These are phyloP conservation scores for Verticillium zaregamsianum DNA, from an alignment of 2,329 filamentous ascomycete genomes.

Conservation along the genomic window DNA sequence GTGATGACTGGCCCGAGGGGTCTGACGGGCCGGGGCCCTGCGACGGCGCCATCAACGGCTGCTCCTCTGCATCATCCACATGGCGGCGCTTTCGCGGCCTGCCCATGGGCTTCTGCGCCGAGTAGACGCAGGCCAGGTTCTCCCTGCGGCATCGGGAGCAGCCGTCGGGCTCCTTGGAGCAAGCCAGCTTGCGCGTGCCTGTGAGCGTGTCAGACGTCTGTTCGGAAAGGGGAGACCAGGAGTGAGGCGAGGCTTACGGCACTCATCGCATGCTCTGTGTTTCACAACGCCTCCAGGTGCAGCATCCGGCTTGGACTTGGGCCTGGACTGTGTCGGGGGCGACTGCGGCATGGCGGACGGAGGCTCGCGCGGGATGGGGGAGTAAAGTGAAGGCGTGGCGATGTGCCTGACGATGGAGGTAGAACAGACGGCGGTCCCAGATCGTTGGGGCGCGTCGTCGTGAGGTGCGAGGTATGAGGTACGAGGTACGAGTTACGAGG, in stretches of 20 bases:
- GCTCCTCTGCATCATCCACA: constrained; percentile 21
- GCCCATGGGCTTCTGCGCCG: constrained; percentile 63
- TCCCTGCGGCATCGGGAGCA: constrained; percentile 57
- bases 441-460: not conserved
- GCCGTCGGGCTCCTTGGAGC: constrained; percentile 56
- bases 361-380: not conserved
- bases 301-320: constrained; percentile 3
- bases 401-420: not conserved
- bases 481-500: not conserved
- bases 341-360: not conserved
- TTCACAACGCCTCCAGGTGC: constrained; percentile 31
- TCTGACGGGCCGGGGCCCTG: not conserved
- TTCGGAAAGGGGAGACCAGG: not conserved
- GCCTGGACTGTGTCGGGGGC: not conserved
- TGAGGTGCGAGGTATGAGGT: not conserved
- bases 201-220: constrained; percentile 6
- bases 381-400: not conserved
- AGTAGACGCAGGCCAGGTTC: constrained; percentile 56
- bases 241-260: constrained; percentile 45
- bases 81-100: constrained; percentile 54
- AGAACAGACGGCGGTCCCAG: not conserved
- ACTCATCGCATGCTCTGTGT: constrained; percentile 63
- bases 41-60: not conserved
- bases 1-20: constrained; percentile 4
- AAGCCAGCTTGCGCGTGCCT: constrained; percentile 62